Base-by-base conservation (phyloP, 1,284 basidiomycete genomes). In the Omphalotus olearius region DNA sequence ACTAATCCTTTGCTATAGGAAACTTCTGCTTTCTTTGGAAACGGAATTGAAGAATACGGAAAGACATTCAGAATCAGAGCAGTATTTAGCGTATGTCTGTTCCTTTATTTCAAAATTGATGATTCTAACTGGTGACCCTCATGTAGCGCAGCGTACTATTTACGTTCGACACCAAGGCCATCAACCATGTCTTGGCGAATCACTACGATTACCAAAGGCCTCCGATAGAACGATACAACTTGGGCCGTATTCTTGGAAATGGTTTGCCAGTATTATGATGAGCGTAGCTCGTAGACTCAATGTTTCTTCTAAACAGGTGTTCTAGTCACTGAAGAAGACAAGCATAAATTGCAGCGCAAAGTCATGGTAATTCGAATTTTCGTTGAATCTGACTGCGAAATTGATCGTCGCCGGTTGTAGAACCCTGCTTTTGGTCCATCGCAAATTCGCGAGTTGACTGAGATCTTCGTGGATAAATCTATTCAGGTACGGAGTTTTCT, bases 341-440 rank as follows among this genome's bases (percentile, higher is more conserved):
- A 54, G 30, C 55, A 56, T 20, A 54, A 51, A 36, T 30, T 47
- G 16, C 47, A 56, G 44, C 45, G 54, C 23, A 49, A 45, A 46
- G 47, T 49, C 17, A 52, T 50, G 50, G 54, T 52, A 35, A 17
- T 14, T 33, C 18, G 30, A 26, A 6, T 26, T 37, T 25, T 13
- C 18, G 14, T 45, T 28, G 18, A 14, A 33, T 33, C 13, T 9
- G 30, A 33, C 30, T 37, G 10, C 30, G 13, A 11, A 14, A 2
- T 37, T 11, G 2, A 18, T 11, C 17, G 11, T 43, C 13, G 23
- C n/a, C n/a, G 20, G 23, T 23, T 23, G 2, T 40, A 56, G 55
- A 56, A 56, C 33, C 55, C 55, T 20, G 55, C 55, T 3, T 56
- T 56, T 28, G 55, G 55, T 7, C 45, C 41, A 9, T 28, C 51